Evolutionary conservation across 140 eudicot genomes (phyloP).

Genomic region (Senecio squalidus): DNA sequence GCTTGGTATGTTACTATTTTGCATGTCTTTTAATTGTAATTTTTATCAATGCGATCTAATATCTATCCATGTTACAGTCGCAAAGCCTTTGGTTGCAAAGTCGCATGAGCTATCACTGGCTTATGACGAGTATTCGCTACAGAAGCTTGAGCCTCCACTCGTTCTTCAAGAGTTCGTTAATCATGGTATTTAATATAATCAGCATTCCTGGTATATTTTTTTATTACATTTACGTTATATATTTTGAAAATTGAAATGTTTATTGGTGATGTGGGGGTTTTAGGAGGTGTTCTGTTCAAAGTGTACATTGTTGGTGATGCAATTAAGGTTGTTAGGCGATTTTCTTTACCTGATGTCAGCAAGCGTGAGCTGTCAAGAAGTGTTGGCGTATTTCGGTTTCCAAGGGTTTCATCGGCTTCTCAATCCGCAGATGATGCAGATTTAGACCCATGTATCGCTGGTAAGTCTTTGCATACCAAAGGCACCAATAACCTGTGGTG

Average conservation of each 20-base stretch:
- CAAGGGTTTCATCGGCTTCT: conserved; percentile 93
- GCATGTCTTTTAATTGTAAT: background rate
- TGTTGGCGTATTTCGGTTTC: conserved; percentile 76
- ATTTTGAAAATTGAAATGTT: background rate
- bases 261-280: conserved; percentile 9
- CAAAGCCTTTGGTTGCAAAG: conserved; percentile 87
- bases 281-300: conserved; percentile 93
- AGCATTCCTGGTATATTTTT: background rate
- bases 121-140: conserved; percentile 79
- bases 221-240: background rate
- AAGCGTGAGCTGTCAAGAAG: conserved; percentile 63
- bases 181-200: conserved; percentile 50
- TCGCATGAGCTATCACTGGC: conserved; percentile 92
- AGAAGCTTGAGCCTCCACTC: conserved; percentile 89
- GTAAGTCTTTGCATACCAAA: conserved; percentile 25
- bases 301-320: conserved; percentile 92
- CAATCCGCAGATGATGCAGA: conserved; percentile 99
- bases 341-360: conserved; percentile 86
- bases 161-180: conserved; percentile 92
- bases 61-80: conserved; percentile 39
- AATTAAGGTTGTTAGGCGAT: conserved; percentile 84
- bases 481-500: background rate
- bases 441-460: conserved; percentile 82
- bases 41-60: background rate
- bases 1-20: conserved; percentile 46